Percentiles rank a stretch among this genome's conserved stretches.
Conservation (phyloP, 805 yeast species). For the Tetrapisispora arboricola region DNA sequence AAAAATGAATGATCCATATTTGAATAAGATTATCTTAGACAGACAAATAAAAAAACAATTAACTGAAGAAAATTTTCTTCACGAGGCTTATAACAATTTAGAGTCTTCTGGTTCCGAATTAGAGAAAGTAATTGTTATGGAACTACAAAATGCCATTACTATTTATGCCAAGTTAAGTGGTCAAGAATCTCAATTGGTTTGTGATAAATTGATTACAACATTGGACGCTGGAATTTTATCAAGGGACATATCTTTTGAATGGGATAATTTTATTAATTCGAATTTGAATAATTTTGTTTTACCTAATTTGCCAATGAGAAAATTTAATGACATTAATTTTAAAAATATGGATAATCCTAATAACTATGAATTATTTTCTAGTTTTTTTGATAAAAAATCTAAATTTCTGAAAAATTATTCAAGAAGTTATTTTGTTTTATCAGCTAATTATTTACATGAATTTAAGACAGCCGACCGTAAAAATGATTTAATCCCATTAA, state of each 20-base stretch:
- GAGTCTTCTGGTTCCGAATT: slow-evolving; percentile 83
- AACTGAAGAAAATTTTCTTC: slow-evolving; percentile 73
- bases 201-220: slow-evolving; percentile 54
- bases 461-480: slow-evolving; percentile 75
- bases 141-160: slow-evolving; percentile 72
- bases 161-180: slow-evolving; percentile 62
- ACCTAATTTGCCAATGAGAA: slow-evolving; percentile 51
- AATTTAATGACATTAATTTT: slow-evolving; percentile 50
- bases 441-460: slow-evolving; percentile 84
- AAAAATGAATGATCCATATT: slow-evolving; percentile 59
- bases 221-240: slow-evolving; percentile 61
- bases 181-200: slow-evolving; percentile 62
- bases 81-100: slow-evolving; percentile 79
- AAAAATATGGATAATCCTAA: slow-evolving; percentile 61
- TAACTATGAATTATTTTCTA: slow-evolving; percentile 60
- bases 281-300: slow-evolving; percentile 61
- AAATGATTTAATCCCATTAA: slow-evolving; percentile 70
- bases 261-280: slow-evolving; percentile 72
- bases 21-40: slow-evolving; percentile 63
- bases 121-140: slow-evolving; percentile 78
- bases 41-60: slow-evolving; percentile 68
- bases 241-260: slow-evolving; percentile 73
- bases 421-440: slow-evolving; percentile 81
- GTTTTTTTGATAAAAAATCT: slow-evolving; percentile 79
- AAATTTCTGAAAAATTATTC: slow-evolving; percentile 88